These are phyloP conservation scores for Leccinum solheimii DNA, from an alignment of 1,284 basidiomycete species.

Conservation along the genomic window DNA sequence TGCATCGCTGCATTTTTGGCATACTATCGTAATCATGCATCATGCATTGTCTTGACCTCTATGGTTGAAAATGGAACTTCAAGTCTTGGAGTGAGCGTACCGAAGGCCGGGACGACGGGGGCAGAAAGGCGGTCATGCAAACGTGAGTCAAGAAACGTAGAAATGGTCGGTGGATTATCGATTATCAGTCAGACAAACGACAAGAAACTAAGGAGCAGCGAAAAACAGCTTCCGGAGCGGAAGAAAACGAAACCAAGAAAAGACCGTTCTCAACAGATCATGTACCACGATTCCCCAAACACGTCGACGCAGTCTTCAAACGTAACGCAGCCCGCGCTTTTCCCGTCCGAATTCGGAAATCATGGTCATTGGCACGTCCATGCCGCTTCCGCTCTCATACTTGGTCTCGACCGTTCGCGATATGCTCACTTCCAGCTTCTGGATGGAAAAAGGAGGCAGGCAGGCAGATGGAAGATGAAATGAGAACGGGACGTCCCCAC, in stretches of 20 bases:
- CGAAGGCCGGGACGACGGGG: not conserved
- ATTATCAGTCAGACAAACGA: not conserved
- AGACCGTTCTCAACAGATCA: not conserved
- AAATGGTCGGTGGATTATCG: not conserved
- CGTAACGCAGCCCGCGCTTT: not conserved
- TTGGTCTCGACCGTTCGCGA: constrained; percentile 18
- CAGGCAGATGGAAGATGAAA: too few species aligned
- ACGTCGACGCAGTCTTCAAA: not conserved
- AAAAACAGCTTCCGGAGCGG: not conserved
- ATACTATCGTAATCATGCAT: not conserved
- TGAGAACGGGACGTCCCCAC: not conserved
- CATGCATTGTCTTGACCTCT: not conserved
- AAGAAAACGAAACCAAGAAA: not conserved
- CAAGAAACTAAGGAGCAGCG: not conserved
- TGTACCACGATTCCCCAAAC: not conserved
- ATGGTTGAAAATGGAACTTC: not conserved
- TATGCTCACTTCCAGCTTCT: constrained; percentile 21
- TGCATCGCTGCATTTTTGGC: too few species aligned
- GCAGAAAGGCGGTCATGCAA: not conserved
- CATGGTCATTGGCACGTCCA: not conserved
- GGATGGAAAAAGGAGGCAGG: too few species aligned
- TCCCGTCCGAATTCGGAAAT: not conserved
- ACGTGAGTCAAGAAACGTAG: not conserved
- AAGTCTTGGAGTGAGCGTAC: not conserved
- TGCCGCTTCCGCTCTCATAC: constrained; percentile 5